Evolutionary conservation across 2,329 filamentous ascomycete genomes (phyloP).

Genomic region (Metarhizium brunneum): DNA sequence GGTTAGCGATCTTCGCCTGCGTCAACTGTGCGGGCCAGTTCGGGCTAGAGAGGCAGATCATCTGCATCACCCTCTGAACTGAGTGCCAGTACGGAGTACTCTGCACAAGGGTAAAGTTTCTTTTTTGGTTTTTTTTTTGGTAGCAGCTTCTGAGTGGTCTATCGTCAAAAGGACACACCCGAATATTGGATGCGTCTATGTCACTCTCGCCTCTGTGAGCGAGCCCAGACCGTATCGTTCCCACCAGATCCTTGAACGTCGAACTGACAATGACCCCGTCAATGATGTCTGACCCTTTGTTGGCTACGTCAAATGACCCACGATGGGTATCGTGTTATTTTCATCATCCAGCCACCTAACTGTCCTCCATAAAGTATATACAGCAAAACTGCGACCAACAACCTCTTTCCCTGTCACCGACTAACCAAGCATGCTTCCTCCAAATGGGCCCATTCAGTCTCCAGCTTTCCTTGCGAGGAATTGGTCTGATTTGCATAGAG

Average conservation of each 20-base stretch:
- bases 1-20: not conserved
- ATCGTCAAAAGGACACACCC: too few relatives aligned
- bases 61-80: not conserved
- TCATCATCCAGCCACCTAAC: not conserved
- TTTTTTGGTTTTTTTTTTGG: too few relatives aligned
- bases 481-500: too few relatives aligned
- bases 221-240: not conserved
- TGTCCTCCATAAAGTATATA: too few relatives aligned
- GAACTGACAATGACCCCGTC: not conserved
- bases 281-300: not conserved
- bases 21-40: not conserved
- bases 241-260: not conserved
- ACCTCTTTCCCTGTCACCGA: too few relatives aligned
- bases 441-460: too few relatives aligned
- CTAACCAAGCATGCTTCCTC: too few relatives aligned
- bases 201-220: not conserved
- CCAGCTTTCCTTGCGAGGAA: too few relatives aligned
- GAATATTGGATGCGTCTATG: too few relatives aligned
- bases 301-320: not conserved
- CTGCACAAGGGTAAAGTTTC: too few relatives aligned
- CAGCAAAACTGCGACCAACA: too few relatives aligned
- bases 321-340: not conserved
- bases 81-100: not conserved
- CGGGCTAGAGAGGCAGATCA: not conserved
- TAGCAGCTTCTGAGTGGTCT: not conserved